phyloP scores from a whole-genome alignment of 148 eudicot genomes.

The Arbutus unedo region DNA sequence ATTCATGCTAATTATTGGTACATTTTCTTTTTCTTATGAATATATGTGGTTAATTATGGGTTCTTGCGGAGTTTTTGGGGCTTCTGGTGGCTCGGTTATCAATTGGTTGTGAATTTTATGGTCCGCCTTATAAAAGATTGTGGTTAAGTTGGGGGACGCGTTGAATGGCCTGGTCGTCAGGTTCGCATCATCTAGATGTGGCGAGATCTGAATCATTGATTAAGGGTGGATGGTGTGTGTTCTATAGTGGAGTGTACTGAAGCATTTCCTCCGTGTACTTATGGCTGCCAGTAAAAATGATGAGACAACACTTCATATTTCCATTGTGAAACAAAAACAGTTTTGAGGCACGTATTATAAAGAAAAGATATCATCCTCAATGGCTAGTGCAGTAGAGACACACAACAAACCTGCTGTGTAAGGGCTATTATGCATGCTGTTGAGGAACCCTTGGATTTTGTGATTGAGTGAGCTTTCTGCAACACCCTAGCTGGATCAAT shows the following conservation, averaged over 20 bases:
- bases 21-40: not conserved
- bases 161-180: not conserved
- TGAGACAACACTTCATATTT: not conserved
- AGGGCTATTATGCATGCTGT: slow-evolving; percentile 91
- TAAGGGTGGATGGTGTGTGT: not conserved
- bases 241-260: not conserved
- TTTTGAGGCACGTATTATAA: not conserved
- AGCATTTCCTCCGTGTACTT: not conserved
- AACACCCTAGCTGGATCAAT: slow-evolving; percentile 71
- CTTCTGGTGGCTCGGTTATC: not conserved
- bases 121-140: not conserved
- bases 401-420: slow-evolving; percentile 49
- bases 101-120: not conserved
- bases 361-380: not conserved
- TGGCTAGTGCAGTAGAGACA: not conserved
- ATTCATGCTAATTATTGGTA: not conserved
- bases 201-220: not conserved
- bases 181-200: not conserved
- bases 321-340: not conserved
- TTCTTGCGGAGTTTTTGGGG: not conserved
- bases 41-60: not conserved
- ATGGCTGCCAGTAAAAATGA: not conserved
- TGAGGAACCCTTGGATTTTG: slow-evolving; percentile 75
- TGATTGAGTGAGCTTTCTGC: slow-evolving; percentile 66
- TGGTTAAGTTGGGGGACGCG: not conserved